Percentiles rank a stretch among this genome's conserved stretches.
phyloP scores from a whole-genome alignment of 1,284 basidiomycete species.

The Mycosarcoma maydis region DNA sequence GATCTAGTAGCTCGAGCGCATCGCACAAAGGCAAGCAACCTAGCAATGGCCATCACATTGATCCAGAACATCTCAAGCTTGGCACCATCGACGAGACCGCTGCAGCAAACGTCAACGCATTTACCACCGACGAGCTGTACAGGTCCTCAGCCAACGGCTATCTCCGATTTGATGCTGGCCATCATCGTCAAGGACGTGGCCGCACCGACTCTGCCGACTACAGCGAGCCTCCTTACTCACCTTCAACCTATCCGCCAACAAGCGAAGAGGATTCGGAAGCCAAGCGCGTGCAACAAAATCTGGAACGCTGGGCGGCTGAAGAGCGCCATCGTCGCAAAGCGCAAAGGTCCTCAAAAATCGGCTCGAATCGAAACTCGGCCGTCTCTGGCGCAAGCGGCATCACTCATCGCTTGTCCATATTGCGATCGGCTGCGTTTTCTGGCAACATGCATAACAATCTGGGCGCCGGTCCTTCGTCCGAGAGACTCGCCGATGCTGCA shows the following conservation, averaged over 20 bases:
- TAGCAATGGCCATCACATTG: conserved; percentile 19
- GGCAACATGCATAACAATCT: conserved; percentile 17
- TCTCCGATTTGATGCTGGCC: not conserved
- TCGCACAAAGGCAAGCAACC: conserved; percentile 19
- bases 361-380: conserved; percentile 19
- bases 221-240: conserved; percentile 22
- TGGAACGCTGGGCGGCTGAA: conserved; percentile 56
- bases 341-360: conserved; percentile 42
- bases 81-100: conserved; percentile 35
- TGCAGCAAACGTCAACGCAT: conserved; percentile 11
- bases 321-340: conserved; percentile 54
- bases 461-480: conserved; percentile 42
- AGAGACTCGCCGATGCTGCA: conserved; percentile 32
- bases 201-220: conserved; percentile 21
- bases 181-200: conserved; percentile 1
- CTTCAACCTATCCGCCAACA: conserved; percentile 45
- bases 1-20: not conserved
- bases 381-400: conserved; percentile 9
- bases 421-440: conserved; percentile 12
- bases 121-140: not conserved
- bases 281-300: conserved; percentile 49
- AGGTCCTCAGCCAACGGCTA: conserved; percentile 27
- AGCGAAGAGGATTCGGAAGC: conserved; percentile 52
- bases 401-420: conserved; percentile 27
- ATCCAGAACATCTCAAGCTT: conserved; percentile 22